Conservation (phyloP, 2,329 filamentous ascomycete species). For the Meredithiella fracta region DNA sequence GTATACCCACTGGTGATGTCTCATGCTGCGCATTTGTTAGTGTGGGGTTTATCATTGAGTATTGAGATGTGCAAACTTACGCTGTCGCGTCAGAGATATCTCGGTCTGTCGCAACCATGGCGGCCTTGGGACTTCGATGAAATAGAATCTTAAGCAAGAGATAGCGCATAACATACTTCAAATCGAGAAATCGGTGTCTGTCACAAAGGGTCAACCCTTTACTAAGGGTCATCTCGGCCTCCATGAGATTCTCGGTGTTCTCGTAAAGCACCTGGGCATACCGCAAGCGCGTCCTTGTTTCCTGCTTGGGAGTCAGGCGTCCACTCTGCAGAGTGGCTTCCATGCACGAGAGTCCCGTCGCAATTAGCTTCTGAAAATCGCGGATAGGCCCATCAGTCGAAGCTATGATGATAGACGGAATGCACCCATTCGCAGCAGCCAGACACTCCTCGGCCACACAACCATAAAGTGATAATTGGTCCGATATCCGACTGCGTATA, state of each 20-base stretch:
- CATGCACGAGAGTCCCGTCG: slow-evolving; percentile 56
- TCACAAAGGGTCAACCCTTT: slow-evolving; percentile 57
- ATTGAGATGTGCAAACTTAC: slow-evolving; percentile 25
- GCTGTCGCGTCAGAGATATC: slow-evolving; percentile 52
- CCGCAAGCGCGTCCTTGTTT: slow-evolving; percentile 51
- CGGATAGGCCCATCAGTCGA: slow-evolving; percentile 29
- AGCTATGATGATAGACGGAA: slow-evolving; percentile 32
- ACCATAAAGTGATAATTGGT: slow-evolving; percentile 44
- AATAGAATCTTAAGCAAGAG: slow-evolving; percentile 54
- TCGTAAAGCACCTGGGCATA: slow-evolving; percentile 57
- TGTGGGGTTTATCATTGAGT: slow-evolving; percentile 15
- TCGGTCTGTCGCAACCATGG: slow-evolving; percentile 53
- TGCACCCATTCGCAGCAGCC: slow-evolving; percentile 37
- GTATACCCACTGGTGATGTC: slow-evolving; percentile 58
- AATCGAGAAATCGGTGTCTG: slow-evolving; percentile 35
- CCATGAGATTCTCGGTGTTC: slow-evolving; percentile 60
- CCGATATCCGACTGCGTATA: slow-evolving; percentile 27
- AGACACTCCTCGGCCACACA: slow-evolving; percentile 66
- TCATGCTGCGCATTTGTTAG: slow-evolving; percentile 29
- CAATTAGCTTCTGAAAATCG: slow-evolving; percentile 54
- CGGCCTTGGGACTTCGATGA: slow-evolving; percentile 54
- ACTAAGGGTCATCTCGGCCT: slow-evolving; percentile 54
- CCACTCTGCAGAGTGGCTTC: slow-evolving; percentile 49
- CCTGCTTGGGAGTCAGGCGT: slow-evolving; percentile 44
- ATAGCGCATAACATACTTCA: slow-evolving; percentile 66